Evolutionary conservation across 768 basidiomycete genomes (phyloP), one percentile per base, ranked within the genome.

Genomic region (Suillus tomentosus): DNA sequence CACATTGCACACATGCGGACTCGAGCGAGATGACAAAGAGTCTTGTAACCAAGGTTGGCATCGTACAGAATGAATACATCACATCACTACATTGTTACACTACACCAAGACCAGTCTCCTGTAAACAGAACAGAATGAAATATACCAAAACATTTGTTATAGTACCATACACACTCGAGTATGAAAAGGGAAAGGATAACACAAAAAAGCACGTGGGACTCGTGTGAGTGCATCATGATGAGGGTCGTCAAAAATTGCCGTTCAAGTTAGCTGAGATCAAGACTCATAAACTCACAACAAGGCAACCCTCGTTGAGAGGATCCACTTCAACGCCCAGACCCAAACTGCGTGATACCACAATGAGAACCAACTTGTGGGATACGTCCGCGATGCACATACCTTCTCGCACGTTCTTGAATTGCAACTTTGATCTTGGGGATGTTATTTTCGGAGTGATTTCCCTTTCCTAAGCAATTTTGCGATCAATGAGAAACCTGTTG

Each of bases 401-500:
- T 92, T 68, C 81, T 76, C 83, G 94, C 91, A 54, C 94, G 78
- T 24, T 88, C 86, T 71, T 91, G 88, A 59, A 97, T 89, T 3
- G 94, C 94, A 36, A 93, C 94, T 72, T 90, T 93, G 69, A 96
- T 82, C 76, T 93, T 95, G 0, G 91, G 88, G 9, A 83, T 79
- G 51, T 89, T 87, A 6, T 83, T 82, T 39, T 81, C 78, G n/a
- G 90, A 92, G 74, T 96, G 95, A 31, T 92, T 80, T 10, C 94
- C 94, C 77, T 92, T 94, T 24, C 90, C 90, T 89, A 34, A 22
- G 13, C 8, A 22, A 10, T 53, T 60, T 63, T 19, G 5, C 2
- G 1, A 42, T 5, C 22, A 36, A 8, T 19, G 22, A 31, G 36
- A 24, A 19, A 15, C 6, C 5, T 39, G 8, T 39, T 13, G 5